Conservation (phyloP, 192 early-diverging fungal genomes). For the Backusella tarrabulga region DNA sequence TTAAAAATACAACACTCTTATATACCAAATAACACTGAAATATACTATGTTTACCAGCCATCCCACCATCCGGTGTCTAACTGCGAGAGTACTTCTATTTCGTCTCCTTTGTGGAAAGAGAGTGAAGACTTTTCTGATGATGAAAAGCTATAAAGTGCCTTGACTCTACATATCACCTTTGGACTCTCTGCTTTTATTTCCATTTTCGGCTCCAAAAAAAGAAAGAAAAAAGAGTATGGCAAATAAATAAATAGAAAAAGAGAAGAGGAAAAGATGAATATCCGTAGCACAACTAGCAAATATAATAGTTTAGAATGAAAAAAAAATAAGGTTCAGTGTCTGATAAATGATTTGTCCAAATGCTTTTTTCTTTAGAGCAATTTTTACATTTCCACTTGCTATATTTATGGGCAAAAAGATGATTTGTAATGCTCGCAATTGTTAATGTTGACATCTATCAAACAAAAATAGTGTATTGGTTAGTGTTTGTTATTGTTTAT, state of each 20-base stretch:
- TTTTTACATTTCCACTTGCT: background rate
- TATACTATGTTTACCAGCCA: conserved; percentile 49
- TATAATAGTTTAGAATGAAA: background rate
- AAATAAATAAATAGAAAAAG: background rate
- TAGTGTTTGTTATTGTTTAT: background rate
- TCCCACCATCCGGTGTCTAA: conserved; percentile 98
- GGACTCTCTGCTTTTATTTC: conserved; percentile 5
- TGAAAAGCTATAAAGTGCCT: conserved; percentile 86
- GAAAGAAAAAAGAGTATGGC: background rate
- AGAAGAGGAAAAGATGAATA: background rate
- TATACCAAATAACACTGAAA: background rate
- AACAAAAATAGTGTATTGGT: background rate
- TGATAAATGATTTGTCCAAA: background rate
- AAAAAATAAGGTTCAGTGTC: background rate
- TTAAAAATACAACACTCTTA: background rate
- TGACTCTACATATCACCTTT: conserved; percentile 43
- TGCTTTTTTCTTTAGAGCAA: background rate
- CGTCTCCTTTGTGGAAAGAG: conserved; percentile 78
- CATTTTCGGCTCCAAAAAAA: background rate
- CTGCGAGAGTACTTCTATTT: conserved; percentile 88
- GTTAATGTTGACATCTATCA: background rate
- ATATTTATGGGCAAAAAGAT: background rate
- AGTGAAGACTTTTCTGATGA: conserved; percentile 77
- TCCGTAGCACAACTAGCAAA: background rate
- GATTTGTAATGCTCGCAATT: background rate